Evolutionary conservation across 2,329 filamentous ascomycete species (phyloP).

Genomic region (Talaromyces rugulosus): DNA sequence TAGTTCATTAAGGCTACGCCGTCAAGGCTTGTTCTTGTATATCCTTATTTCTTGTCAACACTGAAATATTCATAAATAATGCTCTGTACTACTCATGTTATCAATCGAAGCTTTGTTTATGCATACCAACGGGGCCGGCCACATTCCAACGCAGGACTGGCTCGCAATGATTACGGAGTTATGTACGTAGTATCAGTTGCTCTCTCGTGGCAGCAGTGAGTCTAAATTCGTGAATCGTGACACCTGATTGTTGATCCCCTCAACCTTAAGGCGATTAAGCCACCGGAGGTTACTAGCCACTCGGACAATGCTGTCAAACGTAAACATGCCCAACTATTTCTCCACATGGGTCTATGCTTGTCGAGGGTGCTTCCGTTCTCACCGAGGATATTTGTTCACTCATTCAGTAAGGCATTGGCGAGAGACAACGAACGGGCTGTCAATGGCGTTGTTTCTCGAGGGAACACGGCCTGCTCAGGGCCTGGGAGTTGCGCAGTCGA

Average conservation of each 20-base stretch:
- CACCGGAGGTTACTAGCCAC: background rate
- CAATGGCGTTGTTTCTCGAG: background rate
- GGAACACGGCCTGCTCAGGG: too few species aligned
- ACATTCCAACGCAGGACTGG: background rate
- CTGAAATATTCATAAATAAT: background rate
- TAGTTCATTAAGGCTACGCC: background rate
- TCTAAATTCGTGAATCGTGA: background rate
- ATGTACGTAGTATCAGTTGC: background rate
- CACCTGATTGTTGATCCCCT: background rate
- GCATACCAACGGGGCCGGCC: background rate
- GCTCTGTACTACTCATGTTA: background rate
- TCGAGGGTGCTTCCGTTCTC: background rate
- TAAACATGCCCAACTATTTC: background rate
- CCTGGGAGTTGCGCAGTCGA: background rate
- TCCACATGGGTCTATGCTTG: background rate
- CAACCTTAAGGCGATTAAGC: background rate
- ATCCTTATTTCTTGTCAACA: background rate
- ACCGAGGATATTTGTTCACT: background rate
- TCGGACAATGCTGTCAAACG: background rate
- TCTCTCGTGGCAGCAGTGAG: background rate
- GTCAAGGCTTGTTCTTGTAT: background rate
- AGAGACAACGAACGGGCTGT: background rate
- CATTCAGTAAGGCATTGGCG: background rate
- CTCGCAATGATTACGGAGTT: background rate
- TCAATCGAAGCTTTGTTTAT: background rate